Conservation (phyloP, 2,329 filamentous ascomycete genomes). For the Calonectria honghensis region DNA sequence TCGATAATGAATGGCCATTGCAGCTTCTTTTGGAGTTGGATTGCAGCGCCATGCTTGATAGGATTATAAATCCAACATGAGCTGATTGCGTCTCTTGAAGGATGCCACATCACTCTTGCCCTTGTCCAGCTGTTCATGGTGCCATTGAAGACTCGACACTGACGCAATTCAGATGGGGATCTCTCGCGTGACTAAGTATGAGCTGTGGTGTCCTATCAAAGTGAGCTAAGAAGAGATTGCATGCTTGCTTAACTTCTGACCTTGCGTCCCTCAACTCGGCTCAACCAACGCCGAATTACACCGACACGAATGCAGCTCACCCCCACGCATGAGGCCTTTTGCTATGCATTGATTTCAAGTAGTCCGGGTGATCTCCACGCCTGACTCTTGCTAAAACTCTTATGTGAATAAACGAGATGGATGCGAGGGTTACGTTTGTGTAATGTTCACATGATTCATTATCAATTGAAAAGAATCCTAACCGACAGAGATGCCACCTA, state of each 20-base stretch:
- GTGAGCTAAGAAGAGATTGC: not conserved
- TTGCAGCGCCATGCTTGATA: not conserved
- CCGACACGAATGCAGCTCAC: not conserved
- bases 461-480: constrained; percentile 44
- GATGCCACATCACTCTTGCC: not conserved
- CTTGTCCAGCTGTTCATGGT: not conserved
- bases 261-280: not conserved
- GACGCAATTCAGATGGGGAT: not conserved
- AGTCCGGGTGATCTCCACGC: not conserved
- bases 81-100: not conserved
- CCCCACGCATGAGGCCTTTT: constrained; percentile 1
- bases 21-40: not conserved
- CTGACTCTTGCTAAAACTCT: not conserved
- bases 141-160: not conserved
- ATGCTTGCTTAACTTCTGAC: not conserved
- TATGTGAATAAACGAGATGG: not conserved
- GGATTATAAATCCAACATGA: not conserved
- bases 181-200: not conserved
- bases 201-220: not conserved
- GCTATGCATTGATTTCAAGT: not conserved
- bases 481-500: constrained; percentile 35
- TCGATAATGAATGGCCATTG: not conserved
- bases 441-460: constrained; percentile 38
- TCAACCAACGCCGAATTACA: constrained; percentile 2
- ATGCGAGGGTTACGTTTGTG: not conserved